Evolutionary conservation across 176 grass and related monocot species (phyloP), one percentile per base, ranked within the genome.

Genomic region (Ananas comosus): DNA sequence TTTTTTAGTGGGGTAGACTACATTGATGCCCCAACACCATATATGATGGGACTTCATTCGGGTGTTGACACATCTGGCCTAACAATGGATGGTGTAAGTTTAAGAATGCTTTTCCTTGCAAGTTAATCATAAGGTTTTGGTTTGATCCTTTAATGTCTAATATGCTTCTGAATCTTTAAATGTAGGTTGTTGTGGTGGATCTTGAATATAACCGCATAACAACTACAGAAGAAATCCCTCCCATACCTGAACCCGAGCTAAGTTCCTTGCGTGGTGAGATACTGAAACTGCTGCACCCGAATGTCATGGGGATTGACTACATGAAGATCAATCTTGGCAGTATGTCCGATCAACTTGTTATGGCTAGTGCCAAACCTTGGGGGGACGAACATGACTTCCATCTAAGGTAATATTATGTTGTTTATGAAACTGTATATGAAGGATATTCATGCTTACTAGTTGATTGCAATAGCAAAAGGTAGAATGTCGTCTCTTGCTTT

Each of bases 1-100:
- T 99, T 99, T 81, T 99, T 91, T 72, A 99, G 94, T 85, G 94
- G 94, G 21, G 90, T 99, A 76, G 94, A 99, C 72, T 99, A 99
- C 80, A 99, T 99, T 78, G 94, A 99, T 82, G 89, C 89, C 71
- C 94, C 94, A 13, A 99, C 94, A 77, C 94, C 94, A 48, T 99
- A 93, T 80, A 99, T 99, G 94, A 99, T 99, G 94, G 94, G 94
- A 77, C 89, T 99, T 90, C 89, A 99, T 77, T 99, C 94, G 70
- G 90, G 82, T 53, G 94, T 99, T 74, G 94, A 99, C 80, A 99
- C 94, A 65, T 99, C 82, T 74, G 64, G 64, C 3, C 80, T 99
- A 67, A 82, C 90, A 71, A 99, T 99, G 94, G 94, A 99, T 80
- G 94, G 94, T 83, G 94, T 99, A 99, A 90, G 89, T 85, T 83